Percentiles rank a stretch among this genome's conserved stretches.
Conservation (phyloP, 1,139 yeast species). For the Taphrina wiesneri region DNA sequence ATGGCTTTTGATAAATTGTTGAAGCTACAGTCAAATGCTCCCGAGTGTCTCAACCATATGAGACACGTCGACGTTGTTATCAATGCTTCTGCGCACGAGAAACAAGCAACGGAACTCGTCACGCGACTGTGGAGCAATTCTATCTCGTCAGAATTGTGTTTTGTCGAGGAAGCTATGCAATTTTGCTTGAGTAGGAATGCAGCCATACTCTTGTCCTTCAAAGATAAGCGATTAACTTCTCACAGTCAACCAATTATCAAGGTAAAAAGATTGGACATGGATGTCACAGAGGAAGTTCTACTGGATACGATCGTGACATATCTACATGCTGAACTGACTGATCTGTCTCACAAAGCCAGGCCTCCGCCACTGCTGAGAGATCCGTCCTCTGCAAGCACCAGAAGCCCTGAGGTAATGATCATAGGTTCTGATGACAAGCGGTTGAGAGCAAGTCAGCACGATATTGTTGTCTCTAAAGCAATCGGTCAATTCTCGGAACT, state of each 20-base stretch:
- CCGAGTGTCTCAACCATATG: neutral
- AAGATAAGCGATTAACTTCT: neutral
- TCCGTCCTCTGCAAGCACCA: neutral
- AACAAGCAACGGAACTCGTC: slow-evolving; percentile 4
- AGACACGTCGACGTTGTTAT: slow-evolving; percentile 3
- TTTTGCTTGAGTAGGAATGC: neutral
- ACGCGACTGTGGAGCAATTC: neutral
- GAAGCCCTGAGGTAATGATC: slow-evolving; percentile 42
- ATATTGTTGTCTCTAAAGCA: slow-evolving; percentile 78
- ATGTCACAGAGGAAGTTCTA: slow-evolving; percentile 69
- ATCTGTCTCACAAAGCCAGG: slow-evolving; percentile 21
- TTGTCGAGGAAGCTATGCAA: neutral
- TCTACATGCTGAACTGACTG: slow-evolving; percentile 52
- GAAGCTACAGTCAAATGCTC: neutral
- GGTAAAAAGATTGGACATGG: slow-evolving; percentile 61
- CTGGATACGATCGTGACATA: slow-evolving; percentile 61
- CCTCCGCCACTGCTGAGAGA: neutral
- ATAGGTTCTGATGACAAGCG: slow-evolving; percentile 53
- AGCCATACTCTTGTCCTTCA: neutral
- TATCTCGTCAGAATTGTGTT: slow-evolving; percentile 8
- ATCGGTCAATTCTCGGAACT: slow-evolving; percentile 60
- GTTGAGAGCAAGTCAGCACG: slow-evolving; percentile 67
- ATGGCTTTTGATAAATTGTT: slow-evolving; percentile 19
- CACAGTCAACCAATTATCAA: slow-evolving; percentile 54
- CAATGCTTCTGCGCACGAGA: slow-evolving; percentile 3